Percentiles rank a stretch among this genome's conserved stretches.
phyloP scores from a whole-genome alignment of 176 grass and related monocot genomes.

The Panicum miliaceum region DNA sequence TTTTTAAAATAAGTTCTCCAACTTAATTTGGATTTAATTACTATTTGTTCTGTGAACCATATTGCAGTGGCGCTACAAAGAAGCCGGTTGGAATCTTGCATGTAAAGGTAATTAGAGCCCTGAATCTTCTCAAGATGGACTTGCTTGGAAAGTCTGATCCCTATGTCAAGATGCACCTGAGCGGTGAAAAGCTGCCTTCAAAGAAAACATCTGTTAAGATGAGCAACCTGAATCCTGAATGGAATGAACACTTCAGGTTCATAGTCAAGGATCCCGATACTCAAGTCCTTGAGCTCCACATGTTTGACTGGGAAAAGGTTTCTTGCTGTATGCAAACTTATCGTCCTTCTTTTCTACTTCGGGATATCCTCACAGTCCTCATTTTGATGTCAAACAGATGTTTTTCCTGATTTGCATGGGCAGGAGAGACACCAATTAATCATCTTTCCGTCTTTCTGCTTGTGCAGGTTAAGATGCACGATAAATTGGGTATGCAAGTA shows the following conservation, averaged over 20 bases:
- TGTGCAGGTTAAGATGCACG: conserved; percentile 83
- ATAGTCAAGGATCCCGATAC: conserved; percentile 91
- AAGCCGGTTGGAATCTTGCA: conserved; percentile 88
- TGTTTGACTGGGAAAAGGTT: conserved; percentile 99
- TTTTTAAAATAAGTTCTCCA: background rate
- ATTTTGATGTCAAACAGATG: background rate
- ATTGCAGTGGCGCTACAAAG: conserved; percentile 80
- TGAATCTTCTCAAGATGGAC: conserved; percentile 97
- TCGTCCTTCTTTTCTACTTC: background rate
- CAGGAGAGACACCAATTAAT: background rate
- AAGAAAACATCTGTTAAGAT: conserved; percentile 97
- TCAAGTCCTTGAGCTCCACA: conserved; percentile 91
- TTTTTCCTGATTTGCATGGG: conserved; percentile 3
- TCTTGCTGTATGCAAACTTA: conserved; percentile 41
- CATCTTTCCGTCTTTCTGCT: background rate
- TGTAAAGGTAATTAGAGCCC: conserved; percentile 78
- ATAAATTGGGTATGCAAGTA: conserved; percentile 92
- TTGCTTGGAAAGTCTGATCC: conserved; percentile 96
- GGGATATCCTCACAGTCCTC: background rate
- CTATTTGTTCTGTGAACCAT: conserved; percentile 28
- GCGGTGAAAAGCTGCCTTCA: conserved; percentile 74
- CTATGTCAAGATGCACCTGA: conserved; percentile 91
- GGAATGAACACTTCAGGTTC: conserved; percentile 95
- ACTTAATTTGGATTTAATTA: background rate
- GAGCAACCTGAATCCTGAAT: conserved; percentile 90